Conservation (phyloP, 2,329 filamentous ascomycete genomes). For the Fusarium virguliforme region DNA sequence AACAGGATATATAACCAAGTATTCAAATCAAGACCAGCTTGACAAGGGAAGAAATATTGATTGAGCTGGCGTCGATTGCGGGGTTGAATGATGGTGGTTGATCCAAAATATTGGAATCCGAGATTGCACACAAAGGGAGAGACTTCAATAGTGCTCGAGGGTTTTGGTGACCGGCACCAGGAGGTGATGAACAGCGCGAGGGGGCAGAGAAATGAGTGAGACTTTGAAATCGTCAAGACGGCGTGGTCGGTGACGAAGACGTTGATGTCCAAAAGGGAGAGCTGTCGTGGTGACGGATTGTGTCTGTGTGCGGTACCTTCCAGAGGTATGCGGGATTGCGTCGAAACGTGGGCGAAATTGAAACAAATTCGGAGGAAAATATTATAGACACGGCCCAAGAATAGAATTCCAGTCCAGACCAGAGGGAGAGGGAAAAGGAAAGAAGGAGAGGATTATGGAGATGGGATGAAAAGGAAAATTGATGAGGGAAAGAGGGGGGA, state of each 20-base stretch:
- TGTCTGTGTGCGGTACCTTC: slow-evolving; percentile 39
- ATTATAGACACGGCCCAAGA: slow-evolving; percentile 32
- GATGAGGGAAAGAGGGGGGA: slow-evolving; percentile 17
- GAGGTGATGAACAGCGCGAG: slow-evolving; percentile 28
- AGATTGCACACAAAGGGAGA: slow-evolving; percentile 49
- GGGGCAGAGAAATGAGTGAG: slow-evolving; percentile 25
- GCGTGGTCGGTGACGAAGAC: slow-evolving; percentile 15
- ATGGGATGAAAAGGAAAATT: slow-evolving; percentile 31
- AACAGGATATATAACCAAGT: slow-evolving; percentile 40
- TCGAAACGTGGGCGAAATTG: slow-evolving; percentile 36
- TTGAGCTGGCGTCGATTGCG: too few relatives aligned
- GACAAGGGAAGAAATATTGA: slow-evolving; percentile 48
- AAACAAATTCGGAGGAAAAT: slow-evolving; percentile 19
- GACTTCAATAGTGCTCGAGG: slow-evolving; percentile 42
- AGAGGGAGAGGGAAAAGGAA: slow-evolving; percentile 18
- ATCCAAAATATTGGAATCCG: slow-evolving; percentile 42
- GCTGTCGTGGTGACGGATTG: slow-evolving; percentile 14
- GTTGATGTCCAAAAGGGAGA: slow-evolving; percentile 35
- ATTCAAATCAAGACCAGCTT: slow-evolving; percentile 47
- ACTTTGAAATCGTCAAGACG: slow-evolving; percentile 43
- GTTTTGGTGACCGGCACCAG: slow-evolving; percentile 45
- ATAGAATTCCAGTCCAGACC: slow-evolving; percentile 42
- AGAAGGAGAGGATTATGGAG: slow-evolving; percentile 21
- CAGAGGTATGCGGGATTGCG: slow-evolving; percentile 46
- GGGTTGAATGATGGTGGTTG: slow-evolving; percentile 22